Evolutionary conservation across 2,329 filamentous ascomycete genomes (phyloP).

Genomic region (Epichloe elymi): DNA sequence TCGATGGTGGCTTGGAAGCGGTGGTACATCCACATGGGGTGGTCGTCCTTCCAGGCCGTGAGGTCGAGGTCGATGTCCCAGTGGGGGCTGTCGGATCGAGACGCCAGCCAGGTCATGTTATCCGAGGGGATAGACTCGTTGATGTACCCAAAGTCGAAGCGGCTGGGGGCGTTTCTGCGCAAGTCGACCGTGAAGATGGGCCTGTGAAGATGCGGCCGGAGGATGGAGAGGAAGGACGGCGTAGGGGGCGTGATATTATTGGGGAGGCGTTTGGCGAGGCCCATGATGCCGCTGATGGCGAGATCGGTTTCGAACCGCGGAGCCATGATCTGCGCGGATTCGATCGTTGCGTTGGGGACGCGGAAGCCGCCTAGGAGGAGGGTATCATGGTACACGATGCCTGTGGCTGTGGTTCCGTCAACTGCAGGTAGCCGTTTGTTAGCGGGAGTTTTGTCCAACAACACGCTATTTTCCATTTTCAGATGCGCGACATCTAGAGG

Average conservation of each 20-base stretch:
- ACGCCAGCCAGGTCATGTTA: slow-evolving; percentile 30
- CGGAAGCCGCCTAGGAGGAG: slow-evolving; percentile 31
- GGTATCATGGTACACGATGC: slow-evolving; percentile 38
- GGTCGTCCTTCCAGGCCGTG: slow-evolving; percentile 27
- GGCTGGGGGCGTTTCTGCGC: slow-evolving; percentile 31
- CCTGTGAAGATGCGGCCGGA: slow-evolving; percentile 25
- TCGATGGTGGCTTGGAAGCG: slow-evolving; percentile 46
- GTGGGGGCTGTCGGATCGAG: slow-evolving; percentile 18
- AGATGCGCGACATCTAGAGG: slow-evolving; percentile 6
- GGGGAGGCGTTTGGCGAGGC: slow-evolving; percentile 33
- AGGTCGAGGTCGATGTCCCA: slow-evolving; percentile 37
- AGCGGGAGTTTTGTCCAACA: background rate
- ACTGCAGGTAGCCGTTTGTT: slow-evolving; percentile 15
- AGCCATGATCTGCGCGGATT: slow-evolving; percentile 33
- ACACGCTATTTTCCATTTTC: background rate
- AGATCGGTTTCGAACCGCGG: slow-evolving; percentile 28
- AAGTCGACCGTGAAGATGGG: slow-evolving; percentile 38
- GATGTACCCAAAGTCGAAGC: slow-evolving; percentile 39
- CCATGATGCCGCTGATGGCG: slow-evolving; percentile 36
- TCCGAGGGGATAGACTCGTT: slow-evolving; percentile 25
- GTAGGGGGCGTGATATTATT: slow-evolving; percentile 30
- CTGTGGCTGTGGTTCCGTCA: slow-evolving; percentile 31
- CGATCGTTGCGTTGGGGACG: slow-evolving; percentile 32
- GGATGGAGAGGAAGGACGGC: slow-evolving; percentile 31
- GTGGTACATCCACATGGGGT: slow-evolving; percentile 36